Evolutionary conservation across 495 filamentous ascomycete species (phyloP), one percentile per base, ranked within the genome.

Genomic region (Aspergillus carlsbadensis): DNA sequence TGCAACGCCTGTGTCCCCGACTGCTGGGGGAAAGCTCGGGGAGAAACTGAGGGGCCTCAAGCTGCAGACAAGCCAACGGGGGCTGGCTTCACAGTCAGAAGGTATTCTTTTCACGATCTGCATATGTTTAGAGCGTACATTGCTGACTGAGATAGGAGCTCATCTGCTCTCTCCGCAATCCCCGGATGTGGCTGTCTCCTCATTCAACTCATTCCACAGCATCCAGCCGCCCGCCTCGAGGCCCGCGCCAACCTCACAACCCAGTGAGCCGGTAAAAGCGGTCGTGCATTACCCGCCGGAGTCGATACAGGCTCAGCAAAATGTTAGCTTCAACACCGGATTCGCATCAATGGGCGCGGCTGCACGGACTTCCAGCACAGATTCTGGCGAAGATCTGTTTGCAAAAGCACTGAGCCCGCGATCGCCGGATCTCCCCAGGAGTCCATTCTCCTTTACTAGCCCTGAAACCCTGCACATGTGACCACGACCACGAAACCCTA

Each of bases 361-460:
- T 7, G 49, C 68, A 26, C 52, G 61, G 41, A 67, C 62, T 8
- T 48, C 52, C 20, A 71, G 60, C 49, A 68, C 73, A 8, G 82
- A 85, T 10, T 79, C 74, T 4, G 84, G 89, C 62, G 89, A 91
- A 40, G 89, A 86, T 11, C 75, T 92, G 22, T 95, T 93, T 64
- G 89, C 89, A 17, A 80, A 92, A 49, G 87, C 88, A 15, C 81
- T 95, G 77, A 89, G 86, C 58, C 89, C 89, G 7, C 81, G 88
- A 31, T 87, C 87, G 56, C 89, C 90, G 0, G 89, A 92, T 63
- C 87, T 91, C 64, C 81, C 78, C 39, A 84, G 83, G 47, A 92
- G 88, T 61, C 88, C 88, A 7, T 91, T 91, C 62, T 81, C 77
- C 10, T 82, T 83, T 57, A 29, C 26, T 29, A 68, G 70, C n/a